Base-by-base conservation (phyloP, 2,329 filamentous ascomycete species). In the Laburnicola sp. region DNA sequence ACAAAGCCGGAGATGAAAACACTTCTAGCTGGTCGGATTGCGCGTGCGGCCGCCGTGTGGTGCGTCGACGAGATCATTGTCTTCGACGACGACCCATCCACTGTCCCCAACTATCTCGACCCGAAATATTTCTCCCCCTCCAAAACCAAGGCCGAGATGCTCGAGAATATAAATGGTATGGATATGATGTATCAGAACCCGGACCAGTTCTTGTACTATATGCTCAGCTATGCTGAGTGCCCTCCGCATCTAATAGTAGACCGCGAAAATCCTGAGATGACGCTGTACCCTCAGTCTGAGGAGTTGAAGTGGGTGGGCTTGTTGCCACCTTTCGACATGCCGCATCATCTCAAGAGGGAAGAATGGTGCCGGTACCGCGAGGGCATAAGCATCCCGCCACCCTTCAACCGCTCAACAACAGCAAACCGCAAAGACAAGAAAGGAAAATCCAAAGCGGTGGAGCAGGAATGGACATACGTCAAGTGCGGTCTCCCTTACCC, bases 321-420 rank as follows among this genome's bases (percentile, higher is more conserved):
- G 34, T 76, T 95, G 26, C 88, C 88, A 0, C 89, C 83, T 64
- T 76, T 95, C 50, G 91, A 95, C 69, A 90, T 94, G 81, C 91
- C 91, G 11, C 89, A 93, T 69, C 91, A 96, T 72, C 79, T 91
- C 6, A 82, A 88, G 56, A 80, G 82, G 10, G 83, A 87, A 47
- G 89, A 95, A 65, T 91, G 87, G 85, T 85, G 90, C 57, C 82
- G 82, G 11, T 96, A 89, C 68, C 84, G 89, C 22, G 91, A 95
- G 67, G 91, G 89, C 4, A 83, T 93, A 25, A 16, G 85, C 87
- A 0, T 64, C 86, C 2, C 70, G 62, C 1, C 54, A 60, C 11
- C 58, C 54, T 2, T 52, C 16, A 16, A 16, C 16, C 16, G 16
- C 16, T 16, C 16, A 16, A 16, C 16, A 16, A 16, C 16, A 16